Evolutionary conservation across 176 grass and related monocot species (phyloP), one percentile per base, ranked within the genome.

Genomic region (Rhynchospora pubera): DNA sequence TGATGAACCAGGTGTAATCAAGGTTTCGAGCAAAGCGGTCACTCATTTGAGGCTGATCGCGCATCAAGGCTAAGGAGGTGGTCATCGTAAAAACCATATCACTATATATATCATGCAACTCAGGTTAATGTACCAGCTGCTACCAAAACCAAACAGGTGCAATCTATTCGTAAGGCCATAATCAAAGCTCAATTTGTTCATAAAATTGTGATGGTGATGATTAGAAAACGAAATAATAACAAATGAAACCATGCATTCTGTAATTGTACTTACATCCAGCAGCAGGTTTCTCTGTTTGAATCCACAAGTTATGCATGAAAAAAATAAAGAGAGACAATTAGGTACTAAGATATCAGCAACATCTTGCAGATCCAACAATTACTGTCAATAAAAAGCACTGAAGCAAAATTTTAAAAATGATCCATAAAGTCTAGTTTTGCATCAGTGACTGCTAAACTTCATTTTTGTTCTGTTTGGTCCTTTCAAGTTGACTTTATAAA

Each of bases 271-370:
- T 91, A 98, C 96, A 91, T 90, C 55, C 92, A 91, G 96, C 91
- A 80, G 96, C 96, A 84, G 96, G 96, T 91, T 98, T 98, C 79
- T 98, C 96, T 95, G 87, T 80, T 83, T 42, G 71, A 39, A 64
- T 81, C 48, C 84, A 84, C 46, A 83, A 30, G 44, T 59, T 87
- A 89, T 85, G 79, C 62, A 94, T 48, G 21, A 52, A 59, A 64
- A 92, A 61, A 1, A 19, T 34, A 28, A 70, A 81, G 55, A 30
- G 34, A 9, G 46, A 46, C 58, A 88, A 91, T 90, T 82, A 79
- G 79, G 86, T 85, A 77, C 12, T 23, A 77, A 66, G 15, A 11
- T 82, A 9, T 2, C 16, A 76, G 48, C 46, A 76, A 76, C 12
- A 76, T 76, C 52, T 55, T 53, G 47, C 72, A 55, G 23, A 30